Conservation (phyloP, 257 asterid genomes). For the Solanum rostratum region DNA sequence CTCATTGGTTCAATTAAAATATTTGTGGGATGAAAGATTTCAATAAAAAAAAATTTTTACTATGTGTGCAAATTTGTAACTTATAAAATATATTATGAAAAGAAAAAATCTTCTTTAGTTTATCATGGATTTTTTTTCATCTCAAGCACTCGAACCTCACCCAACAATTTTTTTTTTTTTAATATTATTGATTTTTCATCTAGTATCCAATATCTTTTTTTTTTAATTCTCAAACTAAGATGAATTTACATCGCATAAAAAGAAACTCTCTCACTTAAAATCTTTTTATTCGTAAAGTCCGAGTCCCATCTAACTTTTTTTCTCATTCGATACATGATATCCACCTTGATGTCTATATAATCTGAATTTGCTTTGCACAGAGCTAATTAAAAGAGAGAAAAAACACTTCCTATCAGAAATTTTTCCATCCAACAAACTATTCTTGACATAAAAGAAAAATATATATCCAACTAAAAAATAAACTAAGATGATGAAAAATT, state of each 20-base stretch:
- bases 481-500: not conserved
- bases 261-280: not conserved
- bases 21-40: too few species aligned
- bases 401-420: not conserved
- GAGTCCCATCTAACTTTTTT: not conserved
- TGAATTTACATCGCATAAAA: not conserved
- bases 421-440: not conserved
- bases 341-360: not conserved
- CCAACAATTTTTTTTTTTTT: not conserved
- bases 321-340: not conserved
- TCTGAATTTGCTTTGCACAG: not conserved
- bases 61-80: too few species aligned
- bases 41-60: too few species aligned
- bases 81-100: not conserved
- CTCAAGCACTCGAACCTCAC: not conserved
- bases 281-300: not conserved
- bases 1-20: too few species aligned
- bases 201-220: not conserved
- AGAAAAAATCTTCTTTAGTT: not conserved
- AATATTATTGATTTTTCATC: not conserved
- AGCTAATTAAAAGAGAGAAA: not conserved
- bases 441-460: not conserved
- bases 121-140: not conserved
- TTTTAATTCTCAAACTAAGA: not conserved
- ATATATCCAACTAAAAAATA: not conserved